phyloP scores from a whole-genome alignment of 225 moss, liverwort and hornwort species.

The Straminergon stramineum region DNA sequence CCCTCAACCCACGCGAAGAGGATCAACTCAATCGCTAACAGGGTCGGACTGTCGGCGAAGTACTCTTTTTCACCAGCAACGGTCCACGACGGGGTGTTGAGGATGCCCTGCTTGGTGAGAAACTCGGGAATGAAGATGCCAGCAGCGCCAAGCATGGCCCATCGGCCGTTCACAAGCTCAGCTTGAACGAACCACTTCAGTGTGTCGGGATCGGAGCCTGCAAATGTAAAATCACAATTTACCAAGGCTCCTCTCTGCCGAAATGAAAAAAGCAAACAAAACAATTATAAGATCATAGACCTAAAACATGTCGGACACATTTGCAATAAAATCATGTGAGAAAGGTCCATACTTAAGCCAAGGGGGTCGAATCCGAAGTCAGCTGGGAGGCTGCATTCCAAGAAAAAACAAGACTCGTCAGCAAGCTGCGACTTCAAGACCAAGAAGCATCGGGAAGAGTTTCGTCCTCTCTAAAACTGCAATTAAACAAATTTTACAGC shows the following conservation, averaged over 20 bases:
- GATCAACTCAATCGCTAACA: conserved; percentile 54
- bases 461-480: not conserved
- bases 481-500: not conserved
- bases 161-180: conserved; percentile 62
- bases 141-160: conserved; percentile 86
- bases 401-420: not conserved
- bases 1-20: conserved; percentile 84
- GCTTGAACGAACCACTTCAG: conserved; percentile 87
- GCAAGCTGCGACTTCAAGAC: not conserved
- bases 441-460: not conserved
- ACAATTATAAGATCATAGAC: not conserved
- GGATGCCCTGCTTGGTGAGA: conserved; percentile 61
- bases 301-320: not conserved
- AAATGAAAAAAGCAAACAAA: not conserved
- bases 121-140: conserved; percentile 84
- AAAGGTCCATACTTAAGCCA: conserved; percentile 41
- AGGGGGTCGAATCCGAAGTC: conserved; percentile 87
- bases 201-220: conserved; percentile 71
- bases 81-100: conserved; percentile 70
- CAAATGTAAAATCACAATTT: not conserved
- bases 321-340: no score
- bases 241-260: no score
- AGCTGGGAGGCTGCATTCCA: conserved; percentile 41
- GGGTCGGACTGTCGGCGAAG: conserved; percentile 52
- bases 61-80: conserved; percentile 45